Percentiles rank a stretch among this genome's conserved stretches.
These are phyloP conservation scores for Leccinum subrobustum DNA, from an alignment of 1,284 basidiomycete species.

Conservation along the genomic window DNA sequence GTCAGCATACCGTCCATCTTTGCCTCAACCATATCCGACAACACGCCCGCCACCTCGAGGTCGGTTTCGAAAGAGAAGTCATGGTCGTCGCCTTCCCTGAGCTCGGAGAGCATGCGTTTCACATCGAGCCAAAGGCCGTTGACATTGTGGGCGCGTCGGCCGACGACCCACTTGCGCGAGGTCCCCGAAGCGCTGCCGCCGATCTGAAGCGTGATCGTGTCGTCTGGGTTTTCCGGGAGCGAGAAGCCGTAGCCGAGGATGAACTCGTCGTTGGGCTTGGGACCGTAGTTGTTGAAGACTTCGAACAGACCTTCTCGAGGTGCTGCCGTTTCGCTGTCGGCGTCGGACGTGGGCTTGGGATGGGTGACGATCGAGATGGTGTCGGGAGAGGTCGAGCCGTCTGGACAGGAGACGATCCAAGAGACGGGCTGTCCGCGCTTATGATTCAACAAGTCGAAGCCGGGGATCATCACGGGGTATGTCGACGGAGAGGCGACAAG, in stretches of 20 bases:
- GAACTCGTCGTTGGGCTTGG: slow-evolving; percentile 84
- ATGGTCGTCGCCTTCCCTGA: slow-evolving; percentile 31
- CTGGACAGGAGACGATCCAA: slow-evolving; percentile 63
- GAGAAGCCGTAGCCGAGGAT: slow-evolving; percentile 89
- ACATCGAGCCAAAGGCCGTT: slow-evolving; percentile 64
- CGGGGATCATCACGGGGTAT: slow-evolving; percentile 81
- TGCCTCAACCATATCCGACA: slow-evolving; percentile 63
- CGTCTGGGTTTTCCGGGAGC: slow-evolving; percentile 73
- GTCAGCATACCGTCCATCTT: slow-evolving; percentile 54
- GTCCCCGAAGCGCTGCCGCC: slow-evolving; percentile 54
- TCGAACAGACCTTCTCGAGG: slow-evolving; percentile 45
- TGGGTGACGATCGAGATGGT: background rate
- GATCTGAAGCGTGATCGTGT: slow-evolving; percentile 78
- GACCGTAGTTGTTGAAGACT: slow-evolving; percentile 88
- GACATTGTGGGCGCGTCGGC: slow-evolving; percentile 51
- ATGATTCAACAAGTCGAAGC: slow-evolving; percentile 85
- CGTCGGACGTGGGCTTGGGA: background rate
- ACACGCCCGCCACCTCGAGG: slow-evolving; percentile 61
- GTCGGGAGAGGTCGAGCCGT: background rate
- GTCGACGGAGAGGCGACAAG: slow-evolving; percentile 51
- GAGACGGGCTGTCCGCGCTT: slow-evolving; percentile 69
- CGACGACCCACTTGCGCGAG: slow-evolving; percentile 58
- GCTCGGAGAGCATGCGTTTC: slow-evolving; percentile 38
- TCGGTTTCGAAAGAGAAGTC: slow-evolving; percentile 51
- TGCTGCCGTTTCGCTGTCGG: slow-evolving; percentile 24